Conservation (phyloP, 2,329 filamentous ascomycete genomes). For the Monascus ruber region DNA sequence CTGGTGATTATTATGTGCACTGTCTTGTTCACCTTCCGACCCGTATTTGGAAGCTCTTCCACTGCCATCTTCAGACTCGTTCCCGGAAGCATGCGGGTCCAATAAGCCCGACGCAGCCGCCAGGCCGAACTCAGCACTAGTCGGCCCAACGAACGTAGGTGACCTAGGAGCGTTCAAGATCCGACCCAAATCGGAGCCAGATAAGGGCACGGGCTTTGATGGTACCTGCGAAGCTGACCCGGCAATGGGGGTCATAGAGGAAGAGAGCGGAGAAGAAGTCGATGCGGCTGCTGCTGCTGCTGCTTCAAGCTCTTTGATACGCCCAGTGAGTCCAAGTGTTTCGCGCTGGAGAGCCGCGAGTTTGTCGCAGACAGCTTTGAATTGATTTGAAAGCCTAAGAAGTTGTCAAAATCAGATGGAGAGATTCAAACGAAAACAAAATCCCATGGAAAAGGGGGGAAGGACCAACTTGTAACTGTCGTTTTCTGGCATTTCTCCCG, state of each 20-base stretch:
- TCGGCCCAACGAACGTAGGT: slow-evolving; percentile 23
- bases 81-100: slow-evolving; percentile 2
- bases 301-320: slow-evolving; percentile 15
- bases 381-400: slow-evolving; percentile 8
- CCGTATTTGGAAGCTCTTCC: slow-evolving; percentile 3
- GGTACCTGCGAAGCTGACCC: neutral
- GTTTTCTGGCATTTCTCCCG: neutral
- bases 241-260: slow-evolving; percentile 1
- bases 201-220: slow-evolving; percentile 2
- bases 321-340: slow-evolving; percentile 18
- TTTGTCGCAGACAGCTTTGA: slow-evolving; percentile 16
- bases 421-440: slow-evolving; percentile 13
- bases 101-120: slow-evolving; percentile 3
- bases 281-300: slow-evolving; percentile 2
- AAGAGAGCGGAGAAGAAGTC: slow-evolving; percentile 4
- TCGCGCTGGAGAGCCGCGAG: slow-evolving; percentile 18
- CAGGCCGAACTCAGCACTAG: slow-evolving; percentile 26
- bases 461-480: too few relatives aligned
- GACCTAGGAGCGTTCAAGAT: slow-evolving; percentile 22
- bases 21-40: slow-evolving; percentile 3
- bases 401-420: neutral
- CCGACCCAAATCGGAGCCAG: slow-evolving; percentile 11
- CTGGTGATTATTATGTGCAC: too few relatives aligned
- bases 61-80: slow-evolving; percentile 7
- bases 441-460: too few relatives aligned